Conservation (phyloP, 208 protist species). For the Porcisia hertigi region DNA sequence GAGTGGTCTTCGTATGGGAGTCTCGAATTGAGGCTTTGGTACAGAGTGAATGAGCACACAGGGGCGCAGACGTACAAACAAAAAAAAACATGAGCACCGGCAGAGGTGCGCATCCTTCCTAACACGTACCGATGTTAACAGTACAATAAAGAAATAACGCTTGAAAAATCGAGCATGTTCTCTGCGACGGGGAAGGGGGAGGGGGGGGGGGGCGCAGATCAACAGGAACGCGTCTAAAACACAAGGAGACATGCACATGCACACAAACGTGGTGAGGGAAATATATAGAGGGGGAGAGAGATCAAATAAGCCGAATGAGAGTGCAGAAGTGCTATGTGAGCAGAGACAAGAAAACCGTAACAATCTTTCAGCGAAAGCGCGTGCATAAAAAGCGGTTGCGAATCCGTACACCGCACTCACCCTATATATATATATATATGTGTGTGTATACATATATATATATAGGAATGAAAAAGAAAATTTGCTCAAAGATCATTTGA, state of each 20-base stretch:
- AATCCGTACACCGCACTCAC: no score
- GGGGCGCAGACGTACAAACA: not conserved
- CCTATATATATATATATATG: no score
- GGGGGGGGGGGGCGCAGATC: not conserved
- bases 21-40: no score
- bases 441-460: not conserved
- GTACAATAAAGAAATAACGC: no score
- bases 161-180: not conserved
- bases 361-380: no score
- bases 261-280: not conserved
- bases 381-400: no score
- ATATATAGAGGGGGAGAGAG: not conserved
- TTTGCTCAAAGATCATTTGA: not conserved
- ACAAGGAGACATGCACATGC: not conserved
- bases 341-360: not conserved
- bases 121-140: not conserved
- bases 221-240: not conserved
- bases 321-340: not conserved
- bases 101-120: not conserved
- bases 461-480: not conserved
- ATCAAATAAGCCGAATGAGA: not conserved
- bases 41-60: not conserved
- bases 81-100: not conserved
- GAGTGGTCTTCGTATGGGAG: no score
- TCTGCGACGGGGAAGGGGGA: not conserved